These are phyloP conservation scores for Heritiera littoralis DNA, from an alignment of 345 rosid genomes.

Conservation along the genomic window DNA sequence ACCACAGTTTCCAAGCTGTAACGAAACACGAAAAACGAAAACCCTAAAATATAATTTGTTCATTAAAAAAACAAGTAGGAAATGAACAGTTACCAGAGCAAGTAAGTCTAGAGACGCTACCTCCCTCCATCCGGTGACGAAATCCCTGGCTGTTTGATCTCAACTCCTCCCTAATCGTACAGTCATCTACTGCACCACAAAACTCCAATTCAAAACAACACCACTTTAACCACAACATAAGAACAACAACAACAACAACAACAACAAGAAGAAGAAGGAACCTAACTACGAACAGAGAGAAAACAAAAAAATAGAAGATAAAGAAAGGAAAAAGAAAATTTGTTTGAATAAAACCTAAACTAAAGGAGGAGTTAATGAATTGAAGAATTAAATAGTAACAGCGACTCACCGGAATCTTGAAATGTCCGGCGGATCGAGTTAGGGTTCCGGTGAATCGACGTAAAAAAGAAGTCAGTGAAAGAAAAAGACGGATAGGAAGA, in stretches of 20 bases:
- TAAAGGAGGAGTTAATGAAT: constrained; percentile 13
- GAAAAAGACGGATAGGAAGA: constrained; percentile 9
- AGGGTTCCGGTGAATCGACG: constrained; percentile 75
- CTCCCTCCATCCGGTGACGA: constrained; percentile 99
- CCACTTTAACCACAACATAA: background rate
- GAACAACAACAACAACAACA: constrained; percentile 12
- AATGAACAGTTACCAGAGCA: constrained; percentile 78
- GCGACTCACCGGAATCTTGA: constrained; percentile 53
- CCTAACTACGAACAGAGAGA: background rate
- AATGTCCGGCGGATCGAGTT: constrained; percentile 51
- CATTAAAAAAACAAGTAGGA: constrained; percentile 42
- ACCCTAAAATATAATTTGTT: constrained; percentile 22
- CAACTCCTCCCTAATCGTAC: constrained; percentile 56
- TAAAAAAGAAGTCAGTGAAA: constrained; percentile 1
- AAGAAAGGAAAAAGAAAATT: constrained; percentile 5
- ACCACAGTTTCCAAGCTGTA: constrained; percentile 10
- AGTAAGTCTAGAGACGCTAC: constrained; percentile 94
- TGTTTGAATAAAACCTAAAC: constrained; percentile 5
- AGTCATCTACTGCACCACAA: constrained; percentile 56
- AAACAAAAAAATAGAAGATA: background rate
- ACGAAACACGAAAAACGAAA: constrained; percentile 8
- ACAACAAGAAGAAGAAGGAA: background rate
- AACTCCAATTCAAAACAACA: constrained; percentile 22
- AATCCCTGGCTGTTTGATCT: constrained; percentile 59
- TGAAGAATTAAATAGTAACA: constrained; percentile 1